A percentile compares a stretch with the other conserved stretches of the same genome.
These are phyloP conservation scores for Nadsonia starkeyi-henricii DNA, from an alignment of 1,139 yeast species.

Conservation along the genomic window DNA sequence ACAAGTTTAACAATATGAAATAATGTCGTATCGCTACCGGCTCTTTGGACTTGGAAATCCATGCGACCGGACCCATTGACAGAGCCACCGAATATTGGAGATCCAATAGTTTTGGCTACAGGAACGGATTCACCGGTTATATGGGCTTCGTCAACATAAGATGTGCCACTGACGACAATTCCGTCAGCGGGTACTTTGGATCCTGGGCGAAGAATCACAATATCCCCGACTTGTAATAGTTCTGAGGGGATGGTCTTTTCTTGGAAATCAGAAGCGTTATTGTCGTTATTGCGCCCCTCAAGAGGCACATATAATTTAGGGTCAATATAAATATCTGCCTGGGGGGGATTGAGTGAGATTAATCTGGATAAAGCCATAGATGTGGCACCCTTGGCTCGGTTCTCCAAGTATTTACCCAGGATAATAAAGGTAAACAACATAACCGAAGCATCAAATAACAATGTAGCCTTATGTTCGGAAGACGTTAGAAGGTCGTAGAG, in stretches of 20 bases:
- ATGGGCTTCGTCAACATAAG: conserved; percentile 78
- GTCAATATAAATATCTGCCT: conserved; percentile 40
- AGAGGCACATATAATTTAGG: conserved; percentile 10
- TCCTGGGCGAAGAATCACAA: conserved; percentile 72
- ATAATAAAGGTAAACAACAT: conserved; percentile 78
- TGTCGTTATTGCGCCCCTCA: conserved; percentile 8
- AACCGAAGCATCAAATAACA: conserved; percentile 74
- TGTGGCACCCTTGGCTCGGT: conserved; percentile 86
- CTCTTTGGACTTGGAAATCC: conserved; percentile 49
- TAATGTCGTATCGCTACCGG: conserved; percentile 77
- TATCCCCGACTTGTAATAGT: conserved; percentile 61
- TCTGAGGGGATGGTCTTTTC: conserved; percentile 46
- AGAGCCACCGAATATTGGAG: conserved; percentile 74
- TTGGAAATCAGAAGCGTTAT: conserved; percentile 9
- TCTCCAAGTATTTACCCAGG: conserved; percentile 82
- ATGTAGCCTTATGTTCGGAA: conserved; percentile 36
- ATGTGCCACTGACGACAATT: conserved; percentile 52
- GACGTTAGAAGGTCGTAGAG: conserved; percentile 27
- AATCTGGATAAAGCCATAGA: conserved; percentile 75
- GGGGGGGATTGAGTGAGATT: conserved; percentile 66
- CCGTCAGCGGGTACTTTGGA: conserved; percentile 91
- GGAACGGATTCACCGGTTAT: conserved; percentile 86
- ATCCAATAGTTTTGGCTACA: conserved; percentile 46
- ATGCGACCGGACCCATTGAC: conserved; percentile 68
- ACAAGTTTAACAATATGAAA: conserved; percentile 79